A percentile compares a stretch with the other conserved stretches of the same genome.
Conservation (phyloP, 192 early-diverging fungal genomes). For the Podochytrium sp. region DNA sequence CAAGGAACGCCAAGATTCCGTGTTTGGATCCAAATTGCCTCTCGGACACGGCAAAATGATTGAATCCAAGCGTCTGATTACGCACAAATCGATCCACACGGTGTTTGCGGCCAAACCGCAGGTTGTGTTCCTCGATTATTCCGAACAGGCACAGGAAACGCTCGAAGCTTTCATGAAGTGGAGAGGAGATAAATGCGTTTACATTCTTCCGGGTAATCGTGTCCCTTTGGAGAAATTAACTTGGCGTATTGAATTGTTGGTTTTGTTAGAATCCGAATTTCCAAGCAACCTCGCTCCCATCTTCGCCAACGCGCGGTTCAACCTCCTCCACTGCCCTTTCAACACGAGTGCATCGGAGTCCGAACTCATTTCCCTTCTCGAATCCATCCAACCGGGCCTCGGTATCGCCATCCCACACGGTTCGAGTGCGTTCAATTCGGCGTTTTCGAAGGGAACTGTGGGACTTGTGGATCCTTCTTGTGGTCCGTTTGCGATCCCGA, state of each 20-base stretch:
- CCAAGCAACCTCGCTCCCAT: background rate
- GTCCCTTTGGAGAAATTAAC: background rate
- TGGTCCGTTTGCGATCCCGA: background rate
- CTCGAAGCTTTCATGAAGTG: constrained; percentile 12
- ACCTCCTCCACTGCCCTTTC: constrained; percentile 9
- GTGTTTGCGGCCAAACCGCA: constrained; percentile 14
- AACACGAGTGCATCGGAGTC: constrained; percentile 1
- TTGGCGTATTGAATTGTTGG: background rate
- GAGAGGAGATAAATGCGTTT: constrained; percentile 5
- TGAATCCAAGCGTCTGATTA: constrained; percentile 9
- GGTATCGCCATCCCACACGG: constrained; percentile 1
- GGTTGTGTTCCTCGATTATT: constrained; percentile 18
- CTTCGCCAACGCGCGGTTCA: background rate
- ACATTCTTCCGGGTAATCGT: constrained; percentile 20
- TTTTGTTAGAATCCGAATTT: background rate
- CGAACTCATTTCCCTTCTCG: background rate
- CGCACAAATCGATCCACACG: constrained; percentile 23
- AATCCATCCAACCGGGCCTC: background rate
- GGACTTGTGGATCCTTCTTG: background rate
- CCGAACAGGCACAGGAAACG: background rate
- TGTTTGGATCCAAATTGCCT: constrained; percentile 15
- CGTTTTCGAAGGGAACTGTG: background rate
- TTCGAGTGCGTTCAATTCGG: background rate
- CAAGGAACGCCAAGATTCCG: constrained; percentile 17
- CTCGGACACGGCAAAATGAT: constrained; percentile 21